Conservation (phyloP, 768 basidiomycete genomes). For the Plicaturopsis crispa region DNA sequence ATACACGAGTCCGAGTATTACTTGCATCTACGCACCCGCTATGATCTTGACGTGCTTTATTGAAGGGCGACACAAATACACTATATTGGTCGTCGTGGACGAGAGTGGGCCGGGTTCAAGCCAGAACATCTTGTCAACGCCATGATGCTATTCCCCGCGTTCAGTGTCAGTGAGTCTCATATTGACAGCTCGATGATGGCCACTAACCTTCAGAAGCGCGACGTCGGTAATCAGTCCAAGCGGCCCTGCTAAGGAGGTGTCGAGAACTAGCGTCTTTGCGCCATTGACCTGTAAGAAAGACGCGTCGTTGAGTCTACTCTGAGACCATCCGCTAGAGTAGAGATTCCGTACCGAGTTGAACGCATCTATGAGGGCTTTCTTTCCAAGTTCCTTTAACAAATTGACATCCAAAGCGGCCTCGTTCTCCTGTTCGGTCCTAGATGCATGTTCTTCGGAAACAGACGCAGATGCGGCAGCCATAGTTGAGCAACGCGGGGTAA, state of each 20-base stretch:
- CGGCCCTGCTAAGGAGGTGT: conserved; percentile 81
- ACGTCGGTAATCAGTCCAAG: conserved; percentile 95
- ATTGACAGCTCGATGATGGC: background rate
- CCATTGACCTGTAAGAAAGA: conserved; percentile 63
- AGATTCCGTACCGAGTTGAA: conserved; percentile 61
- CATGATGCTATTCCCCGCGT: conserved; percentile 69
- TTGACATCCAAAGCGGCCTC: conserved; percentile 48
- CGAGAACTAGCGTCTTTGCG: conserved; percentile 94
- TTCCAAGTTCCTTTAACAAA: conserved; percentile 69
- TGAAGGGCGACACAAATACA: conserved; percentile 87
- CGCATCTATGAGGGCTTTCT: conserved; percentile 75
- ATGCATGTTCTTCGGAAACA: conserved; percentile 29
- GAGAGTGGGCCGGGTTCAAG: conserved; percentile 83
- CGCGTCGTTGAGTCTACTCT: background rate
- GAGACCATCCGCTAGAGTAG: background rate
- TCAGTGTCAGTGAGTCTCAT: background rate
- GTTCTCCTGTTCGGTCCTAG: conserved; percentile 23
- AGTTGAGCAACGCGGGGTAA: too few species aligned
- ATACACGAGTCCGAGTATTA: conserved; percentile 8
- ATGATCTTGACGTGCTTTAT: conserved; percentile 85
- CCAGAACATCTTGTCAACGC: conserved; percentile 99
- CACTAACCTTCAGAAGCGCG: conserved; percentile 74
- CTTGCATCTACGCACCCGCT: conserved; percentile 61
- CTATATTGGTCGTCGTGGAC: conserved; percentile 79
- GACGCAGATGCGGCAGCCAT: too few species aligned